Base-by-base conservation (phyloP, 495 filamentous ascomycete species). In the Pyronema omphalodes region DNA sequence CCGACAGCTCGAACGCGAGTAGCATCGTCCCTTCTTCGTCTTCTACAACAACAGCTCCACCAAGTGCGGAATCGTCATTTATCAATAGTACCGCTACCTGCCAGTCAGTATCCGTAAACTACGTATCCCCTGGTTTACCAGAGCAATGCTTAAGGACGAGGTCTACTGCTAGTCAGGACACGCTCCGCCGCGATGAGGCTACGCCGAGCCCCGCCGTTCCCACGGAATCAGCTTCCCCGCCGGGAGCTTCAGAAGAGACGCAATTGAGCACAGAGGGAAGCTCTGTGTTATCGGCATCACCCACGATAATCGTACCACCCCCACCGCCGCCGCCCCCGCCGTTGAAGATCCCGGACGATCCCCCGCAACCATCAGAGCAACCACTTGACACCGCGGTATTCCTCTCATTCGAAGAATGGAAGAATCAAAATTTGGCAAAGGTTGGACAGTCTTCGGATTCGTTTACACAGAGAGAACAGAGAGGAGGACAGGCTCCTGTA, bases 351-450 rank as follows among this genome's bases (percentile, higher is more conserved):
- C 48, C 67, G 29, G 82, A 86, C 9, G 79, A 84, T 29, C 84
- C 81, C 0, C 78, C 83, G 14, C 23, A 29, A 29, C 23, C 23
- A 5, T 5, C 23, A 29, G 23, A 29, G 23, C 23, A 29, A 29
- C 23, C 23, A 29, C 75, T 94, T 7, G 83, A 88, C 59, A 82
- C 83, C 37, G 81, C 80, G 33, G 81, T 86, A 34, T 96, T 98
- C 64, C 82, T 98, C 50, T 95, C 91, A 0, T 98, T 98, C 60
- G 91, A 95, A 63, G 89, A 96, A 58, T 98, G 91, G 91, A 95
- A 93, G 70, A 85, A 84, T 62, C 84, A 88, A 71, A 94, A 93
- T 67, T 71, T 95, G 9, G 86, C 80, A 36, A 86, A 85, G 62
- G 81, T 77, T 3, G 91, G 86, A 3, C 88, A 93, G 62, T 88